Evolutionary conservation across 306 rosid species (phyloP), one percentile per base, ranked within the genome.

Genomic region (Crotalaria pallida): DNA sequence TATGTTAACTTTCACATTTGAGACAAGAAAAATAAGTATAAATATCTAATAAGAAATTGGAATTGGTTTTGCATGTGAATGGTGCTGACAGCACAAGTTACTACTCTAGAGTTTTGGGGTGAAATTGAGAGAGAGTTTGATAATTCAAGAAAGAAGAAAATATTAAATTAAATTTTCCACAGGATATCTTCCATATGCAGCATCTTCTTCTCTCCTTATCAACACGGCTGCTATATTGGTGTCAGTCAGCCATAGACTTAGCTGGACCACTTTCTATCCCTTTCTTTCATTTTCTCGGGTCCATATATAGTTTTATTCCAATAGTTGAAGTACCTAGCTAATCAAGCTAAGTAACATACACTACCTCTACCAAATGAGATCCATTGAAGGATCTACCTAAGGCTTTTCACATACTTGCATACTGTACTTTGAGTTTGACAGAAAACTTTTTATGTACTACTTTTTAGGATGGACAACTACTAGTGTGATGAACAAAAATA

Each of bases 231-330:
- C 89, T 82, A 72, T 81, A 72, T 81, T 80, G 76, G 76, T 74
- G 96, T 89, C 89, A 86, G 92, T 86, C 88, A 87, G 88, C 90
- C 88, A 80, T 89, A 84, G 94, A 82, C 86, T 84, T 77, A 66
- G 85, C 75, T 84, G 92, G 90, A 87, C 82, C 84, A 74, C 82
- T 69, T 31, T 70, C 49, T 51, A 23, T 70, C 73, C 29, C 80
- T 53, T 23, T 76, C 75, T 34, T 6, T n/a, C n/a, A n/a, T n/a
- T n/a, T n/a, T n/a, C n/a, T n/a, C n/a, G n/a, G 2, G 29, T 64
- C 10, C 57, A 12, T 26, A 47, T 58, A 38, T 38, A 10, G 44
- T 38, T 38, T 9, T 38, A 65, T 68, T 29, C 7, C 34, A 38
- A 53, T 64, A 41, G 12, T 23, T 8, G 10, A n/a, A 15, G 1